These are phyloP conservation scores for Fusarium nurragi DNA, from an alignment of 2,329 filamentous ascomycete genomes.

Conservation along the genomic window DNA sequence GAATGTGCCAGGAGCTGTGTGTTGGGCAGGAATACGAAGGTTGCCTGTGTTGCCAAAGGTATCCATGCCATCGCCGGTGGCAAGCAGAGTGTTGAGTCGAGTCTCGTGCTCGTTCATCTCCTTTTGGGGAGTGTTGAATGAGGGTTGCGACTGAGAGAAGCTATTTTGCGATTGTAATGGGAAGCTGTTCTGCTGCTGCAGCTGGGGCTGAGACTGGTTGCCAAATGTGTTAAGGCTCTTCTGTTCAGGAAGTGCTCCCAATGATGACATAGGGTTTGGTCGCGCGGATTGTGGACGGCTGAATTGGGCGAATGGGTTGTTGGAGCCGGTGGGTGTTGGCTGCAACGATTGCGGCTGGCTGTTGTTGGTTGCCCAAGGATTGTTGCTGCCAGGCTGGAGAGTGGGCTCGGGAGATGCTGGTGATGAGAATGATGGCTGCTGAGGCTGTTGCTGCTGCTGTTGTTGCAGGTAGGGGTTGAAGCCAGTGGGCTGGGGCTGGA, in stretches of 20 bases:
- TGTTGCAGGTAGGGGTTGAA: constrained; percentile 62
- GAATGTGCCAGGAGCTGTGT: constrained; percentile 95
- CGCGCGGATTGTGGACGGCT: constrained; percentile 64
- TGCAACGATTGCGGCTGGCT: constrained; percentile 72
- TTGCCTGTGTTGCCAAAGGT: constrained; percentile 98
- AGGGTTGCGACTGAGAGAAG: constrained; percentile 46
- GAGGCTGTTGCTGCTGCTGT: constrained; percentile 47
- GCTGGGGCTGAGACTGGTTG: constrained; percentile 55
- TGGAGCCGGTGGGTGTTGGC: constrained; percentile 90
- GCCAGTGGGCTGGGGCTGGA: constrained; percentile 62
- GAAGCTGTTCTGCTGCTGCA: constrained; percentile 50
- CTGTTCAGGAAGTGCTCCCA: constrained; percentile 84
- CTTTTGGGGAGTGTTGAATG: constrained; percentile 57
- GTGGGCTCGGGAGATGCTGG: constrained; percentile 65
- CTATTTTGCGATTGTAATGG: constrained; percentile 51
- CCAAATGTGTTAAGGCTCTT: constrained; percentile 73
- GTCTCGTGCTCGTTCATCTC: constrained; percentile 72
- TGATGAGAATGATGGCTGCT: constrained; percentile 53
- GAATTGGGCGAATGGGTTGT: constrained; percentile 94
- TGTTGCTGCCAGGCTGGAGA: constrained; percentile 85
- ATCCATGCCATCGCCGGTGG: constrained; percentile 90
- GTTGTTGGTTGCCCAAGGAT: constrained; percentile 83
- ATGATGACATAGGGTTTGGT: constrained; percentile 69
- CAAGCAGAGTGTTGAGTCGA: constrained; percentile 85
- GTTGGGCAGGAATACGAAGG: constrained; percentile 92